These are phyloP conservation scores for Alternaria sp. DNA, from an alignment of 2,329 filamentous ascomycete species.

Conservation along the genomic window DNA sequence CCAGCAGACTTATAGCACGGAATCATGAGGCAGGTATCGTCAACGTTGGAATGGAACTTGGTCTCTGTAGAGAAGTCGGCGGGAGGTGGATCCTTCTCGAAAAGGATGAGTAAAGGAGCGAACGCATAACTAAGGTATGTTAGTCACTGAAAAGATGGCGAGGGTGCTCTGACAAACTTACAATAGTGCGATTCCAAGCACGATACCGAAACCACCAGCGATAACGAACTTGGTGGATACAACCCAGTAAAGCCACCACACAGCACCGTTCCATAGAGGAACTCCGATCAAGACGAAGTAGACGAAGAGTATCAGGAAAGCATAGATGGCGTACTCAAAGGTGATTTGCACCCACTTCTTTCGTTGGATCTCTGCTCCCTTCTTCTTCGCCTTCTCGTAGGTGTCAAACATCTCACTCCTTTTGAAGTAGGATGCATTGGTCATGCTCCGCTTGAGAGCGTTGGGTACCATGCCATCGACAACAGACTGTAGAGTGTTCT, in stretches of 20 bases:
- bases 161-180: conserved; percentile 40
- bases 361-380: conserved; percentile 35
- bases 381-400: conserved; percentile 36
- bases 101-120: conserved; percentile 44
- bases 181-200: conserved; percentile 33
- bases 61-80: conserved; percentile 31
- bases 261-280: conserved; percentile 57
- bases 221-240: conserved; percentile 50
- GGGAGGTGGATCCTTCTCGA: conserved; percentile 43
- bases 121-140: conserved; percentile 29
- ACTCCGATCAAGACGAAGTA: conserved; percentile 59
- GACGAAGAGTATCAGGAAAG: conserved; percentile 48
- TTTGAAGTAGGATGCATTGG: conserved; percentile 25
- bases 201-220: conserved; percentile 53
- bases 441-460: conserved; percentile 25
- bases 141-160: conserved; percentile 32
- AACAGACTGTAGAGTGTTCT: conserved; percentile 25
- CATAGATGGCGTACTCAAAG: conserved; percentile 53
- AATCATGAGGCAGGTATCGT: conserved; percentile 32
- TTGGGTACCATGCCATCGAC: conserved; percentile 28
- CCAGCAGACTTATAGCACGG: conserved; percentile 26
- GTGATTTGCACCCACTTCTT: conserved; percentile 47
- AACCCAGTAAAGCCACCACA: conserved; percentile 18
- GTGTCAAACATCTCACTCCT: conserved; percentile 28
- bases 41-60: conserved; percentile 34